Conservation (phyloP, 202 grass and related monocot species). For the Schoenoplectus tabernaemontani region DNA sequence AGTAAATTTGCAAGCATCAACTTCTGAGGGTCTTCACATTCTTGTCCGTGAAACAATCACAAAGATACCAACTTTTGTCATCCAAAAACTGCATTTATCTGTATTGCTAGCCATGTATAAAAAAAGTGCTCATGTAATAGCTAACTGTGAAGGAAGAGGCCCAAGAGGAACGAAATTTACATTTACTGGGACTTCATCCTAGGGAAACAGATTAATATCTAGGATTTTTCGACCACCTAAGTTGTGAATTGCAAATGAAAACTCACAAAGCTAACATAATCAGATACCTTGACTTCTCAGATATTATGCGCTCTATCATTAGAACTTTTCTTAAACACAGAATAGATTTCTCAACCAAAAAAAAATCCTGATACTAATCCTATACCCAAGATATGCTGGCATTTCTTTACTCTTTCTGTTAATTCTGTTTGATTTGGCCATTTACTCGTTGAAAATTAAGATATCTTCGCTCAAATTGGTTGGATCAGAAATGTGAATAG, state of each 20-base stretch:
- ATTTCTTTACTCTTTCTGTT: neutral
- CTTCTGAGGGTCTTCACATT: conserved; percentile 1
- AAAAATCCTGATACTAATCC: neutral
- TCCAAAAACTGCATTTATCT: neutral
- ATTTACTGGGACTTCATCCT: neutral
- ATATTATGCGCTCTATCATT: neutral
- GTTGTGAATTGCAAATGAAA: neutral
- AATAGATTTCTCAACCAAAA: neutral
- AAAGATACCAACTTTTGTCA: neutral
- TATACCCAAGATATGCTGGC: neutral
- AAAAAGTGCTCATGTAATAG: no score
- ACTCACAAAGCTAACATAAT: no score
- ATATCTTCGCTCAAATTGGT: neutral
- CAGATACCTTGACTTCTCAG: no score
- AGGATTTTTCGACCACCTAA: neutral
- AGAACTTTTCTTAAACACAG: no score
- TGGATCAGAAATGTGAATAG: neutral
- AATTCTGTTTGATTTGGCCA: neutral
- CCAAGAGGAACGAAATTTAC: neutral
- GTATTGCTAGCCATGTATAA: neutral
- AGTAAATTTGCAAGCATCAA: neutral
- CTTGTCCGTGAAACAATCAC: neutral
- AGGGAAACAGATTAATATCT: neutral
- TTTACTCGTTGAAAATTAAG: neutral
- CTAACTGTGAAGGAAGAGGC: neutral